Base-by-base conservation (phyloP, 2,329 filamentous ascomycete genomes). In the Colletotrichum sublineola region DNA sequence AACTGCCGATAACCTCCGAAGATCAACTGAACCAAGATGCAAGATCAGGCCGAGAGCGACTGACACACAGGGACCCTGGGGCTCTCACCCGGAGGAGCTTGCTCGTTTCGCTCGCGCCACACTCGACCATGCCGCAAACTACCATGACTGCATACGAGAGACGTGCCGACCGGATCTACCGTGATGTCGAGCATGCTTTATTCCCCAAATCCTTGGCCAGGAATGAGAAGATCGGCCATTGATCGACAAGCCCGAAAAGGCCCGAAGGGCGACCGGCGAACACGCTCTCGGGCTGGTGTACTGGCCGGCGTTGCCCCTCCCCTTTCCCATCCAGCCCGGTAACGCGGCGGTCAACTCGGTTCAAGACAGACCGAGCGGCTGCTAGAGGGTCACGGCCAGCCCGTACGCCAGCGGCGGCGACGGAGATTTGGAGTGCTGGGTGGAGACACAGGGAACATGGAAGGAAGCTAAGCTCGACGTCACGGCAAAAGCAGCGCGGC, bases 1-100 rank as follows among this genome's bases (percentile, higher is more conserved):
- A 69, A 72, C 66, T 69, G 56, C 69, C 69, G 66, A 64, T 72
- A 72, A 72, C 60, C 66, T 73, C 70, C 66, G 66, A 65, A 44
- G 70, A 73, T 65, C 60, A 50, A 48, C 55, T 56, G 48, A 42
- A n/a, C 66, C 66, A 62, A 56, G 48, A 73, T 70, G 60, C 60
- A 36, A 70, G 70, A 68, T 72, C 58, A 55, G 63, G 44, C 53
- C 33, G 18, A 42, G 53, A 15, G 33, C 33, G 31, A 12, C 18
- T 7, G 29, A 15, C 6, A 38, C 42, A 50, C 58, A 50, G 33
- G 58, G 64, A 24, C 63, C 63, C 56, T 42, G 52, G 58, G 31
- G 1, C 15, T 5, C 7, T 53, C 65, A 5, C 3, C 36, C n/a
- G 42, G 11, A 46, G 31, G 20, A 7, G 15, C 48, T 29, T 48